Base-by-base conservation (phyloP, 768 basidiomycete species). In the Agrocybe praecox region DNA sequence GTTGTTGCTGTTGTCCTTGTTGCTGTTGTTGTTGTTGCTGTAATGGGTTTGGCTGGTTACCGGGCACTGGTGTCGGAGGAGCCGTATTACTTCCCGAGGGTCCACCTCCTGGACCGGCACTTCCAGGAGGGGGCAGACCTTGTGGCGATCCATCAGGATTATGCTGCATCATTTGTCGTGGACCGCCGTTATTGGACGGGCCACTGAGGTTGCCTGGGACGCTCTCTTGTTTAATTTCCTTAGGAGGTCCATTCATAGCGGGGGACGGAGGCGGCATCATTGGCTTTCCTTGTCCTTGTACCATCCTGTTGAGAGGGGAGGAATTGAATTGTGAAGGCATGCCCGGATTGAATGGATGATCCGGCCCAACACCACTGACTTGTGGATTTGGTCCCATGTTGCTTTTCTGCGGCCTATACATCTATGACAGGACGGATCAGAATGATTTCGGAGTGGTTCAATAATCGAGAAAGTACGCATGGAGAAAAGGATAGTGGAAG, bases 61-160 rank as follows among this genome's bases (percentile, higher is more conserved):
- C 61, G 0, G 62, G 62, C 24, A 61, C 65, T 57, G 67, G 67
- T n/a, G 67, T 68, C 1, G 64, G 64, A 26, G 67, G 65, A 14
- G 67, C 67, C 10, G 65, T 68, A 18, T 62, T 62, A 12, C 45
- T 55, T 12, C 59, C 58, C 26, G 62, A 63, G 21, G 55, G 55
- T 15, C 59, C 62, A 43, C 52, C 63, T 48, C 46, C 48, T 24
- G 44, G 43, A 45, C 46, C 52, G 19, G 43, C 51, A 14, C 52
- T 55, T 22, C 46, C 43, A 9, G 56, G 53, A 22, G 61, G 54
- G 14, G 12, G 36, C 18, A 42, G 49, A 33, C 57, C 50, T 46
- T 56, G 62, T 2, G 62, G 62, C 23, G 62, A 64, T 7, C 59
- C 60, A 36, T 64, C 60, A n/a, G 58, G 49, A 21, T 59, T 61